Conservation (phyloP, 1,284 basidiomycete species). For the Rhodotorula mucilaginosa region DNA sequence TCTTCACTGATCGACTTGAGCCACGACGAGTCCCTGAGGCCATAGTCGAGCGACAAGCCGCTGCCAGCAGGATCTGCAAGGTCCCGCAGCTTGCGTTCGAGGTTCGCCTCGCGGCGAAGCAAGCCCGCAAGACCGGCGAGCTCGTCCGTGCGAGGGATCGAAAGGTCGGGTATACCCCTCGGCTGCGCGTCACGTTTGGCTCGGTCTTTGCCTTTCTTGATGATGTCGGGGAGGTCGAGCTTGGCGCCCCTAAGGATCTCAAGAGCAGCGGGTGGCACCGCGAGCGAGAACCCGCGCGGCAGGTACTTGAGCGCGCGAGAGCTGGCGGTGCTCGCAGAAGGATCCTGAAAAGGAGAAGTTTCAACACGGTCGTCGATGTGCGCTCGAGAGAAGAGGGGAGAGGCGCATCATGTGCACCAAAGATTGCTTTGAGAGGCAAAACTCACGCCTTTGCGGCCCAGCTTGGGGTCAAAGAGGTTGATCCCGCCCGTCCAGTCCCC, state of each 20-base stretch:
- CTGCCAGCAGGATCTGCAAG: background rate
- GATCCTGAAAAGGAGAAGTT: background rate
- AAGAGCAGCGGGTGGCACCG: constrained; percentile 3
- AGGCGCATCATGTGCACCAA: background rate
- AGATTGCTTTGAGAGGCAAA: too few relatives aligned
- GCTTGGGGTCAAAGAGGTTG: constrained; percentile 17
- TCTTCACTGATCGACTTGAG: background rate
- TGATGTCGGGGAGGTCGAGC: background rate
- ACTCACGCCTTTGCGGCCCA: constrained; percentile 7
- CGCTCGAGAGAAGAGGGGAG: constrained; percentile 1
- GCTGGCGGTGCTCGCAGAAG: constrained; percentile 3
- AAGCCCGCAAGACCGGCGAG: constrained; percentile 5
- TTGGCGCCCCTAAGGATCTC: background rate
- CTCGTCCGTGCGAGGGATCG: background rate
- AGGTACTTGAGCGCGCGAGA: constrained; percentile 21
- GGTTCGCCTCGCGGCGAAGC: constrained; percentile 3
- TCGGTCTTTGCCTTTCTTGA: background rate
- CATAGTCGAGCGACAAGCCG: constrained; percentile 9
- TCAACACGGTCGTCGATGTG: background rate
- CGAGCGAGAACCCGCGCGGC: constrained; percentile 13
- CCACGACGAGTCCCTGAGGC: background rate
- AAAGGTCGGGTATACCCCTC: background rate
- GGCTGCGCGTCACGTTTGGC: background rate
- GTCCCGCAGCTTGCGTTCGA: too few relatives aligned
- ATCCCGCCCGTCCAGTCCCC: constrained; percentile 6